Evolutionary conservation across 805 yeast genomes (phyloP).

Genomic region (Candida parachauliodes): DNA sequence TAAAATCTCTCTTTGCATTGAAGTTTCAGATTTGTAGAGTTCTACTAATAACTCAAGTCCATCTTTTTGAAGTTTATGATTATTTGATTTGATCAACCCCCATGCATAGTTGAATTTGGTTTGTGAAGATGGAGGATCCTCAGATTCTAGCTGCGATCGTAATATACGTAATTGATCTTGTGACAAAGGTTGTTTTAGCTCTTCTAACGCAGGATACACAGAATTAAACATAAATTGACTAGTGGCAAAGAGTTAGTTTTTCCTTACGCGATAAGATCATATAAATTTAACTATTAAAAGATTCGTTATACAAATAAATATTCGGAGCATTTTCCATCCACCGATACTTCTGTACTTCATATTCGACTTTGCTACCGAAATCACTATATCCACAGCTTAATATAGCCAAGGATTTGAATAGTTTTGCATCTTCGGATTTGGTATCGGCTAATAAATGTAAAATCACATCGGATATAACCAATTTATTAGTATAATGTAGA

Average conservation of each 20-base stretch:
- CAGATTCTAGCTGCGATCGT: slow-evolving; percentile 72
- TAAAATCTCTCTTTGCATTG: slow-evolving; percentile 82
- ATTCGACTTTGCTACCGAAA: slow-evolving; percentile 27
- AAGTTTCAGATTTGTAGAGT: slow-evolving; percentile 70
- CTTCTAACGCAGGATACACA: slow-evolving; percentile 40
- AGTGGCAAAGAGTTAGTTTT: background rate
- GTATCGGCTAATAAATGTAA: background rate
- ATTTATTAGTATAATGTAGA: background rate
- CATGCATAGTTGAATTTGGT: slow-evolving; percentile 93
- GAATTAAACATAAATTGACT: slow-evolving; percentile 13
- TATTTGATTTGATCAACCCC: slow-evolving; percentile 80
- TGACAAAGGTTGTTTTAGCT: slow-evolving; percentile 52
- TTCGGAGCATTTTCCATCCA: slow-evolving; percentile 31
- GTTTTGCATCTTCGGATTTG: slow-evolving; percentile 5
- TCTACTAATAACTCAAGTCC: slow-evolving; percentile 76
- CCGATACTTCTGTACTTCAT: slow-evolving; percentile 26
- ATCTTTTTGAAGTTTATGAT: slow-evolving; percentile 61
- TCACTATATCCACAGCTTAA: slow-evolving; percentile 38
- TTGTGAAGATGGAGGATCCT: slow-evolving; percentile 75
- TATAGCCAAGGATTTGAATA: slow-evolving; percentile 32
- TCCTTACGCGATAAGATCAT: slow-evolving; percentile 20
- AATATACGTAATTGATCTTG: slow-evolving; percentile 73
- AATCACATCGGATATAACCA: background rate
- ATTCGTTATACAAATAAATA: slow-evolving; percentile 40
- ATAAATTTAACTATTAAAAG: slow-evolving; percentile 13